Evolutionary conservation across 2,329 filamentous ascomycete species (phyloP).

Genomic region (Colletotrichum sp.): DNA sequence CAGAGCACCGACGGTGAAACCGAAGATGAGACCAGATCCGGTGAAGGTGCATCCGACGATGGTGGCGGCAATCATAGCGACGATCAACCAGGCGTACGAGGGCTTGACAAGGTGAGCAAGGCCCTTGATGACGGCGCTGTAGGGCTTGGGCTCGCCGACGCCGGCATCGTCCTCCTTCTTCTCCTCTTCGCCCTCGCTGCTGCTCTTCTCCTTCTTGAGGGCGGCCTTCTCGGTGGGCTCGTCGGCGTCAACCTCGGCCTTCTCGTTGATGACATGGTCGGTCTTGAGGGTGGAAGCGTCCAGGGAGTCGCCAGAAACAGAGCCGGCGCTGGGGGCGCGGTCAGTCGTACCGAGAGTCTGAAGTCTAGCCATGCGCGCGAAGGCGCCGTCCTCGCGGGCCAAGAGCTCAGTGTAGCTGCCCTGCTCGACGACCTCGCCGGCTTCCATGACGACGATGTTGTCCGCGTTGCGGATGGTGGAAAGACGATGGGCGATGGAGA

Average conservation of each 20-base stretch:
- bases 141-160: constrained; percentile 20
- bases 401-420: constrained; percentile 68
- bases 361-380: constrained; percentile 26
- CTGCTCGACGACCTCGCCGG: constrained; percentile 65
- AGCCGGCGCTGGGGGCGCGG: constrained; percentile 11
- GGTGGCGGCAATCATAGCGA: constrained; percentile 54
- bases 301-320: constrained; percentile 21
- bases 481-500: constrained; percentile 68
- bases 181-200: neutral
- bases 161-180: constrained; percentile 1
- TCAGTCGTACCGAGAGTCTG: constrained; percentile 24
- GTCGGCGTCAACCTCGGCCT: neutral
- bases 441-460: constrained; percentile 69
- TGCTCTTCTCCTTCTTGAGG: neutral
- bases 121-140: constrained; percentile 21
- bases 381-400: constrained; percentile 40
- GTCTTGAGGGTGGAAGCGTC: constrained; percentile 19
- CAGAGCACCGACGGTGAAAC: constrained; percentile 62
- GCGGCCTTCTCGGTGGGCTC: neutral
- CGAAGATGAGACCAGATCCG: constrained; percentile 63
- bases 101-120: constrained; percentile 27
- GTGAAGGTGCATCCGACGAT: constrained; percentile 64
- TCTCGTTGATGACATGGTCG: constrained; percentile 1
- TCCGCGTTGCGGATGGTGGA: constrained; percentile 69
- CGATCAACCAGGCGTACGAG: constrained; percentile 42